Percentiles rank a stretch among this genome's conserved stretches.
Evolutionary conservation across 1,139 yeast genomes (phyloP).

Genomic region (Eremothecium gossypii): DNA sequence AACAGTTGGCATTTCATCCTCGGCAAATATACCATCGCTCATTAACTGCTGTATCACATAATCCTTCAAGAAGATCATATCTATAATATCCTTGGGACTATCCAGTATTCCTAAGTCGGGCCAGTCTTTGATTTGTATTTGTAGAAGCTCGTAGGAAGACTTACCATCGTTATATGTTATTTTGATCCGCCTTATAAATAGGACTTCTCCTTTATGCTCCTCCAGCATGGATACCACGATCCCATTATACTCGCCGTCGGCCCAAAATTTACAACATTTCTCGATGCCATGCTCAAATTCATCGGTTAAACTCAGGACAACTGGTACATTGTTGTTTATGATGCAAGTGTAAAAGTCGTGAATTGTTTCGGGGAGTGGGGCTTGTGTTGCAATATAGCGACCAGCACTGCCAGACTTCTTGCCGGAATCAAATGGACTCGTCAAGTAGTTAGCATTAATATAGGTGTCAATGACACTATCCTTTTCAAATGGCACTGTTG

Average conservation of each 20-base stretch:
- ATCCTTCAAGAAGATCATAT: constrained; percentile 28
- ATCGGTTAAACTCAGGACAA: constrained; percentile 61
- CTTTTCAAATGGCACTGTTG: neutral
- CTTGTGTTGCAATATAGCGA: constrained; percentile 75
- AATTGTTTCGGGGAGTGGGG: constrained; percentile 63
- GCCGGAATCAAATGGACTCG: constrained; percentile 7
- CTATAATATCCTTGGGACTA: constrained; percentile 29
- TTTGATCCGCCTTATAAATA: constrained; percentile 33
- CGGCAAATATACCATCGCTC: constrained; percentile 17
- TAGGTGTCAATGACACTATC: constrained; percentile 34
- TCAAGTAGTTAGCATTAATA: constrained; percentile 53
- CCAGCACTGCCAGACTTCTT: constrained; percentile 9
- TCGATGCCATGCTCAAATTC: constrained; percentile 45
- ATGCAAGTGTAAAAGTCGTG: constrained; percentile 71
- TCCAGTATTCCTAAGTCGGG: constrained; percentile 61
- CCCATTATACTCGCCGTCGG: constrained; percentile 27
- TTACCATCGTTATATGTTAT: constrained; percentile 26
- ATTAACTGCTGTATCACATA: constrained; percentile 15
- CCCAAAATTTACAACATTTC: constrained; percentile 52
- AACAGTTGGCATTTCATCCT: constrained; percentile 34
- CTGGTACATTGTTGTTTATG: constrained; percentile 48
- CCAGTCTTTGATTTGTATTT: constrained; percentile 67
- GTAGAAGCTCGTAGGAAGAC: constrained; percentile 36
- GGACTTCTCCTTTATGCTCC: constrained; percentile 6
- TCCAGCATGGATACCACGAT: constrained; percentile 21